Evolutionary conservation across 495 filamentous ascomycete genomes (phyloP), one percentile per base, ranked within the genome.

Genomic region (Penicillium maclennaniae): DNA sequence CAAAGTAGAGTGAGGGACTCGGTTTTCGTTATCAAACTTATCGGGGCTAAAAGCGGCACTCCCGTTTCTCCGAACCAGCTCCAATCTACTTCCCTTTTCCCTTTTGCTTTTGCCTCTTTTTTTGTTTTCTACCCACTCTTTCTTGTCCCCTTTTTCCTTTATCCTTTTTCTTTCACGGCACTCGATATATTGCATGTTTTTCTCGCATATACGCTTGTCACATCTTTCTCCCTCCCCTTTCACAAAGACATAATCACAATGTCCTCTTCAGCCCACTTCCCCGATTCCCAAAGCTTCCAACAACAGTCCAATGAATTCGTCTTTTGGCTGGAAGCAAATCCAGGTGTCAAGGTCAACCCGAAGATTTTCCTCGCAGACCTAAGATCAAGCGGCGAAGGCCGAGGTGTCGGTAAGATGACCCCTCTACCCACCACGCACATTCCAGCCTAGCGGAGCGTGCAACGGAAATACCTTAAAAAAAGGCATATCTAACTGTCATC

Each of bases 341-440:
- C 71, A 8, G 78, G 79, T 17, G 77, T 83, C 26, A 69, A 55
- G 7, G 66, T 86, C 51, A 85, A 74, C 54, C 63, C 68, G 8
- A 85, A 84, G 49, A 79, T 86, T 49, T 56, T 60, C 38, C 59
- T 87, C 17, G 70, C 69, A 41, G 83, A 86, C 61, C 56, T 85
- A 28, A 69, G 82, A 63, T 63, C 63, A 21, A 62, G 62, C 25
- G 72, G 72, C 54, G 73, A 76, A 56, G 83, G 85, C 39, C 68
- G 85, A 70, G 84, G 83, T 57, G 76, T 86, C 54, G 75, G 83
- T 85, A 76, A 56, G 79, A 75, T 47, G 45, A 49, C 43, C 28
- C 51, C 58, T 50, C 56, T 49, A 47, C 51, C 48, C 56, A 53
- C 40, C 57, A 58, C 58, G 56, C 58, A 62, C 58, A 53, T 59